phyloP scores from a whole-genome alignment of 1,284 basidiomycete species.

The Malassezia restricta region DNA sequence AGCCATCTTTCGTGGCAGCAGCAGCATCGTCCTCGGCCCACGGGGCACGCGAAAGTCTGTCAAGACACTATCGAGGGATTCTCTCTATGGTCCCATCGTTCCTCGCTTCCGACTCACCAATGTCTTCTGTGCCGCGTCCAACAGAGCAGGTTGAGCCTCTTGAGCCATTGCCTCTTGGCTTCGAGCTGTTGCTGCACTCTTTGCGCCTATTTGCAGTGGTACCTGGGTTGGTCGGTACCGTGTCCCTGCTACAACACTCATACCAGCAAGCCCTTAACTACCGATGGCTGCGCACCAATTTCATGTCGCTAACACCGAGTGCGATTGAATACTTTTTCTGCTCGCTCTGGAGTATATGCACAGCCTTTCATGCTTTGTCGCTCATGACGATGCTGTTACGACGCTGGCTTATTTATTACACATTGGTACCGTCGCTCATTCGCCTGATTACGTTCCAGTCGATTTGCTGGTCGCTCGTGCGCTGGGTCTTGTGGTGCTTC shows the following conservation, averaged over 20 bases:
- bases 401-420: constrained; percentile 70
- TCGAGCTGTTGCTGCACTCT: constrained; percentile 30
- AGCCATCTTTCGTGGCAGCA: too few species aligned
- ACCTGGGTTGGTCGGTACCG: constrained; percentile 38
- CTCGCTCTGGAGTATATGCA: constrained; percentile 52
- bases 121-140: background rate
- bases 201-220: constrained; percentile 41
- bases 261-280: constrained; percentile 6
- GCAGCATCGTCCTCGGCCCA: too few species aligned
- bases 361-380: constrained; percentile 65
- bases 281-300: constrained; percentile 20
- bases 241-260: constrained; percentile 31
- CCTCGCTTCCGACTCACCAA: background rate
- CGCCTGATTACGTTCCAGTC: constrained; percentile 69
- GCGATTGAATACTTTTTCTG: constrained; percentile 21
- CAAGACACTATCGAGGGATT: background rate
- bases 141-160: constrained; percentile 7
- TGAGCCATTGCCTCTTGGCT: constrained; percentile 22
- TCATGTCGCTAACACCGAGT: constrained; percentile 8
- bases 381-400: constrained; percentile 66
- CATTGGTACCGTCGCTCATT: constrained; percentile 65
- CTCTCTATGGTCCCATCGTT: background rate
- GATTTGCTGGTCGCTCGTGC: constrained; percentile 74
- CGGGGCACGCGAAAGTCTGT: too few species aligned
- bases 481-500: constrained; percentile 60